Evolutionary conservation across 352 stramenopile species (phyloP).

Genomic region (Pythium chondricola): DNA sequence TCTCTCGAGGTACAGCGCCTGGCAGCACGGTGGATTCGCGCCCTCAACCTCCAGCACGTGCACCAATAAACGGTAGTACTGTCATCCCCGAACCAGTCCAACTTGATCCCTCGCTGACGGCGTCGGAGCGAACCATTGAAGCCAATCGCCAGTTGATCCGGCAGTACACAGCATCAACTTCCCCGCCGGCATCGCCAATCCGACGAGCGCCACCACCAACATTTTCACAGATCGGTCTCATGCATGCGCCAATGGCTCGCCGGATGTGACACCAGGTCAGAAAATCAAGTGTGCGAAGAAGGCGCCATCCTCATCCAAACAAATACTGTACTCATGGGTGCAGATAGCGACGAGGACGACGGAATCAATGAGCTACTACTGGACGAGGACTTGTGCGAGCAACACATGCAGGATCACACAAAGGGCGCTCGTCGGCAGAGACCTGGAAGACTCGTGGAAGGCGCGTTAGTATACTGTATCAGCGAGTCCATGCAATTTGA

Average conservation of each 20-base stretch:
- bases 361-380: too few relatives aligned
- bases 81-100: conserved; percentile 5
- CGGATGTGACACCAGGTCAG: background rate
- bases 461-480: too few relatives aligned
- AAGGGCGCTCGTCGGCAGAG: too few relatives aligned
- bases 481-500: too few relatives aligned
- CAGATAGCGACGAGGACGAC: too few relatives aligned
- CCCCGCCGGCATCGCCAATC: conserved; percentile 1
- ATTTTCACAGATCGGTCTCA: background rate
- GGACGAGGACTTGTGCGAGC: too few relatives aligned
- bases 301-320: too few relatives aligned
- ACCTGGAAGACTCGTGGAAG: too few relatives aligned
- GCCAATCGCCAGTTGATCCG: conserved; percentile 23
- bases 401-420: too few relatives aligned
- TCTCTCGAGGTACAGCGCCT: conserved; percentile 21
- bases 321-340: too few relatives aligned
- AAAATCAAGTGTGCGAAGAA: too few relatives aligned
- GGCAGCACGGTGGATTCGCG: background rate
- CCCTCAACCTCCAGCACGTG: conserved; percentile 2
- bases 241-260: background rate
- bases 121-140: conserved; percentile 14
- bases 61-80: conserved; percentile 1
- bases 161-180: conserved; percentile 13
- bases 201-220: background rate
- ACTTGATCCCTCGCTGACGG: background rate